Evolutionary conservation across 2,329 filamentous ascomycete species (phyloP).

Genomic region (Neopestalotiopsis sp.): DNA sequence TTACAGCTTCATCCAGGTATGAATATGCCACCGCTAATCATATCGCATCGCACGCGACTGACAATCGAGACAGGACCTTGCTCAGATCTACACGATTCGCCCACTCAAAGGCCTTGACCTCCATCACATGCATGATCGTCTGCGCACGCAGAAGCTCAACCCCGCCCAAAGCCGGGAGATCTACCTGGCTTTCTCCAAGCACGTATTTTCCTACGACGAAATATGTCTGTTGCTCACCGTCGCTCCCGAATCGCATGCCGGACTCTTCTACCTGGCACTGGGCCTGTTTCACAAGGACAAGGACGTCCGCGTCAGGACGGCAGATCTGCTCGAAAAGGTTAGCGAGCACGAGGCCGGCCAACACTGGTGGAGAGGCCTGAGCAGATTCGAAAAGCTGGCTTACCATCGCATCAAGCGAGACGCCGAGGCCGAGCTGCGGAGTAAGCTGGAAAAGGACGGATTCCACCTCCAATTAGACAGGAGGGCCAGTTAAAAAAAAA

Average conservation of each 20-base stretch:
- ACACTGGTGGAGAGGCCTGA: slow-evolving; percentile 89
- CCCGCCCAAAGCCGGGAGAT: slow-evolving; percentile 81
- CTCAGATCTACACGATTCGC: slow-evolving; percentile 66
- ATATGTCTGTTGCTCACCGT: slow-evolving; percentile 84
- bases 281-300: slow-evolving; percentile 89
- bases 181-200: slow-evolving; percentile 79
- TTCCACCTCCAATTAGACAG: slow-evolving; percentile 48
- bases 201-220: slow-evolving; percentile 81
- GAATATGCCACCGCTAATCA: not conserved
- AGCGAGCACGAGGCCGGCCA: slow-evolving; percentile 87
- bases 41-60: not conserved
- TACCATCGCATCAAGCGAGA: slow-evolving; percentile 80
- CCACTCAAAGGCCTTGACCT: slow-evolving; percentile 85
- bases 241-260: slow-evolving; percentile 83
- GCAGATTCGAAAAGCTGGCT: slow-evolving; percentile 86
- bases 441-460: slow-evolving; percentile 52
- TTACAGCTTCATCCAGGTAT: slow-evolving; percentile 89
- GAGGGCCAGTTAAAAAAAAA: slow-evolving; percentile 52
- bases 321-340: slow-evolving; percentile 82
- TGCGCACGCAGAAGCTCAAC: slow-evolving; percentile 81
- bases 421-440: slow-evolving; percentile 56
- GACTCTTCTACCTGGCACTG: slow-evolving; percentile 88
- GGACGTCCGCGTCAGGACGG: slow-evolving; percentile 78
- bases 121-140: slow-evolving; percentile 89
- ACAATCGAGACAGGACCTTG: slow-evolving; percentile 58